Evolutionary conservation across 2,329 filamentous ascomycete species (phyloP).

Genomic region (Dothistroma pini): DNA sequence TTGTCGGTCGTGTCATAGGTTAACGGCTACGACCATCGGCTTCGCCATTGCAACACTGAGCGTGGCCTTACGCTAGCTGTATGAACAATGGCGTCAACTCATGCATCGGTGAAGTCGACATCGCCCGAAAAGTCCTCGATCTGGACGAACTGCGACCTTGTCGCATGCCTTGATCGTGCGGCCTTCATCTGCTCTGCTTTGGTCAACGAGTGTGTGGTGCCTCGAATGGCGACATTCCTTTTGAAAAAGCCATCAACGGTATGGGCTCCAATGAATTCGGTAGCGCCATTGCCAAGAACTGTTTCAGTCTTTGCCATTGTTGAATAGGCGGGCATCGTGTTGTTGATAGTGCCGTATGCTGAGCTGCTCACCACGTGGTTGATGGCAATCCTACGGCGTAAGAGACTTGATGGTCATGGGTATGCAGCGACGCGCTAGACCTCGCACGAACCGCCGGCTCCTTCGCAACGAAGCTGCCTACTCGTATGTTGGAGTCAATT

Average conservation of each 20-base stretch:
- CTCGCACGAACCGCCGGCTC: no score
- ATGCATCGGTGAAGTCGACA: background rate
- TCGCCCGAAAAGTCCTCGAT: background rate
- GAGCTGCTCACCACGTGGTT: no score
- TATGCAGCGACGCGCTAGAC: no score
- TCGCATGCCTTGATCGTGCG: background rate
- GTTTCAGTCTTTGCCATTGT: background rate
- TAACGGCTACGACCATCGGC: background rate
- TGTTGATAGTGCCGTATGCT: no score
- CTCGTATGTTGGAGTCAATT: no score
- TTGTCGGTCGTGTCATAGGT: background rate
- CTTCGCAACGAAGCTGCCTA: no score
- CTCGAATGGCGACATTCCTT: background rate
- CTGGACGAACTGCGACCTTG: background rate
- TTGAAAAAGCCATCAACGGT: background rate
- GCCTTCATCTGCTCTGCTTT: background rate
- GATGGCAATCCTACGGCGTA: no score
- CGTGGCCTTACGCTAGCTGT: background rate
- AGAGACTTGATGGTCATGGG: no score
- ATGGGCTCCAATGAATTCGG: background rate
- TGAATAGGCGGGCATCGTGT: background rate
- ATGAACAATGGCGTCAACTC: background rate
- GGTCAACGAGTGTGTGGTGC: background rate
- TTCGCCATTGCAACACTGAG: background rate
- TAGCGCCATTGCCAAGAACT: background rate